Evolutionary conservation across 2,329 filamentous ascomycete genomes (phyloP).

Genomic region (Talaromyces marneffei): DNA sequence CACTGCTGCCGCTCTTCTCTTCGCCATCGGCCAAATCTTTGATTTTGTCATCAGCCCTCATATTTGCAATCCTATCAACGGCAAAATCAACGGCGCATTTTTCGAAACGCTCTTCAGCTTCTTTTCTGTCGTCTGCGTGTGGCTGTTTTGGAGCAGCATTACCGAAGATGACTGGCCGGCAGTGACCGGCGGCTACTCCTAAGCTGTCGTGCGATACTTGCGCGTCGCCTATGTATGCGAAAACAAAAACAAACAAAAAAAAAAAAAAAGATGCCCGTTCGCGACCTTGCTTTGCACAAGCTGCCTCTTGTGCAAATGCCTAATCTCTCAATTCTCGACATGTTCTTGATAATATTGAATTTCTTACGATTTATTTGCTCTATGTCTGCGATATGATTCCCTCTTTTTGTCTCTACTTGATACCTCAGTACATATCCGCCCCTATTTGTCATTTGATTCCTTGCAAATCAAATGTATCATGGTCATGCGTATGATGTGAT

Average conservation of each 20-base stretch:
- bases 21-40: constrained; percentile 91
- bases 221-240: neutral
- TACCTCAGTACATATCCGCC: constrained; percentile 16
- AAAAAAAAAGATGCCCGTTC: neutral
- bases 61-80: constrained; percentile 75
- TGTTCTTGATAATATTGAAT: constrained; percentile 7
- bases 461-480: neutral
- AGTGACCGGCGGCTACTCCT: constrained; percentile 35
- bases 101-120: constrained; percentile 94
- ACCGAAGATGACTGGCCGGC: constrained; percentile 96
- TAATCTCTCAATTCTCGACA: constrained; percentile 4
- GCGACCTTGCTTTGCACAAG: neutral
- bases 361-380: constrained; percentile 10
- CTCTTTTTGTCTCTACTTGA: constrained; percentile 12
- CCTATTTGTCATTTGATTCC: neutral
- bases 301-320: neutral
- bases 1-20: constrained; percentile 65
- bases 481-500: neutral
- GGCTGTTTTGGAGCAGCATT: constrained; percentile 98
- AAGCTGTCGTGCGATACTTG: neutral
- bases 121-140: constrained; percentile 72
- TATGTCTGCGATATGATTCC: constrained; percentile 14
- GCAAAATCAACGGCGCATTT: constrained; percentile 85
- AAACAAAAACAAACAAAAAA: neutral
- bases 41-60: constrained; percentile 89